Evolutionary conservation across 2,329 filamentous ascomycete species (phyloP).

Genomic region (Trichoderma citrinoviride): DNA sequence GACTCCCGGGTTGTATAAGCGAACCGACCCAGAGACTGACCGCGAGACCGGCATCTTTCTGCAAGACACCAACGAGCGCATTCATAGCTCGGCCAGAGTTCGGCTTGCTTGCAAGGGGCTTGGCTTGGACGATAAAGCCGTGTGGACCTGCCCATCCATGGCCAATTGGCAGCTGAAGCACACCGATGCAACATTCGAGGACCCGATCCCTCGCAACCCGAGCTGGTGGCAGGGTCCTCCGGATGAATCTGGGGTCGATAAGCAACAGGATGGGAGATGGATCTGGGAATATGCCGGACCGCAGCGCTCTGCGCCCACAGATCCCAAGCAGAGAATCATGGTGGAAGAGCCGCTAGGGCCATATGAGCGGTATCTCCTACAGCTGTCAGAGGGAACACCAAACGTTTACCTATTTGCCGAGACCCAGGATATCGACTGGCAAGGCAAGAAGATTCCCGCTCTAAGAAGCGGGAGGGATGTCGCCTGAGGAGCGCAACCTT

Average conservation of each 20-base stretch:
- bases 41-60: slow-evolving; percentile 41
- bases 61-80: slow-evolving; percentile 52
- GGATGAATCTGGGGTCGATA: slow-evolving; percentile 26
- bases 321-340: slow-evolving; percentile 43
- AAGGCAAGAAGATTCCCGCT: slow-evolving; percentile 12
- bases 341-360: slow-evolving; percentile 54
- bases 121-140: slow-evolving; percentile 46
- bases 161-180: slow-evolving; percentile 45
- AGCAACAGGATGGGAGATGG: slow-evolving; percentile 42
- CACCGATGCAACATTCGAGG: slow-evolving; percentile 33
- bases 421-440: slow-evolving; percentile 22
- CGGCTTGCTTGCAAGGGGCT: slow-evolving; percentile 51
- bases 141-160: slow-evolving; percentile 49
- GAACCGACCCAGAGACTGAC: slow-evolving; percentile 42
- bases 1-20: slow-evolving; percentile 49
- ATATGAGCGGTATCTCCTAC: slow-evolving; percentile 50
- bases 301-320: slow-evolving; percentile 40
- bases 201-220: slow-evolving; percentile 37
- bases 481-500: background rate
- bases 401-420: slow-evolving; percentile 44
- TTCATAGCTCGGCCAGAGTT: slow-evolving; percentile 55
- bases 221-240: slow-evolving; percentile 33
- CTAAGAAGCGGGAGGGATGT: background rate
- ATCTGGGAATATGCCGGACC: slow-evolving; percentile 53
- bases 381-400: slow-evolving; percentile 43